Evolutionary conservation across 768 basidiomycete genomes (phyloP).

Genomic region (Leccinum variicolor): DNA sequence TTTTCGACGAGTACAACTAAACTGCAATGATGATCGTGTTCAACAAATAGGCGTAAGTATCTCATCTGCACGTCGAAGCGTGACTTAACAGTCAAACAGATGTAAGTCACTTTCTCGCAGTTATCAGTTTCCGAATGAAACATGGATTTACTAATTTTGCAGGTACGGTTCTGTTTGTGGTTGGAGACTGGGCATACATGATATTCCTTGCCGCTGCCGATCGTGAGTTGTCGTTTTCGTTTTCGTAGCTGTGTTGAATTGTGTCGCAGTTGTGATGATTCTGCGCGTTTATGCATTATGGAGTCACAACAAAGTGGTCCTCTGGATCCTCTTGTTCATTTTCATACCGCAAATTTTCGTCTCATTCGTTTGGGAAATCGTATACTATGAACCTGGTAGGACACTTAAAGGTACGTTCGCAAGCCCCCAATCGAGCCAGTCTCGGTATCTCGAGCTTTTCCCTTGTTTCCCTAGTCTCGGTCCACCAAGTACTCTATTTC

Average conservation of each 20-base stretch:
- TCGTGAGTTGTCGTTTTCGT: neutral
- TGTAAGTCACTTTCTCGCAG: neutral
- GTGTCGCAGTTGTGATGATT: neutral
- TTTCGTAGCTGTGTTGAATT: neutral
- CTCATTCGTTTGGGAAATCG: neutral
- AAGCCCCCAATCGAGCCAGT: neutral
- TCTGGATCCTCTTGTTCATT: neutral
- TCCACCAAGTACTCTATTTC: neutral
- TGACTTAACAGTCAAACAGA: neutral
- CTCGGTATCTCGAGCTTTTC: neutral
- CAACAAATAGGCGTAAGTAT: neutral
- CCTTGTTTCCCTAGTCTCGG: neutral
- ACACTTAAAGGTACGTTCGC: neutral
- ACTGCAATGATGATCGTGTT: neutral
- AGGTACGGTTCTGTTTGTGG: neutral
- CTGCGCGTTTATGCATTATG: neutral
- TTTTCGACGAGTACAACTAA: neutral
- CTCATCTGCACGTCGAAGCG: neutral
- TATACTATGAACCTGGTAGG: neutral
- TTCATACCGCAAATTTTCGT: neutral
- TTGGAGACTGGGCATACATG: neutral
- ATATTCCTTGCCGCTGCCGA: neutral
- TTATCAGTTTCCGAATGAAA: no score
- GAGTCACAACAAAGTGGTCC: neutral
- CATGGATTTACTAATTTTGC: neutral